Percentiles rank a stretch among this genome's conserved stretches.
These are phyloP conservation scores for Plasmodium vinckei DNA, from an alignment of 169 alveolate genomes.

Conservation along the genomic window DNA sequence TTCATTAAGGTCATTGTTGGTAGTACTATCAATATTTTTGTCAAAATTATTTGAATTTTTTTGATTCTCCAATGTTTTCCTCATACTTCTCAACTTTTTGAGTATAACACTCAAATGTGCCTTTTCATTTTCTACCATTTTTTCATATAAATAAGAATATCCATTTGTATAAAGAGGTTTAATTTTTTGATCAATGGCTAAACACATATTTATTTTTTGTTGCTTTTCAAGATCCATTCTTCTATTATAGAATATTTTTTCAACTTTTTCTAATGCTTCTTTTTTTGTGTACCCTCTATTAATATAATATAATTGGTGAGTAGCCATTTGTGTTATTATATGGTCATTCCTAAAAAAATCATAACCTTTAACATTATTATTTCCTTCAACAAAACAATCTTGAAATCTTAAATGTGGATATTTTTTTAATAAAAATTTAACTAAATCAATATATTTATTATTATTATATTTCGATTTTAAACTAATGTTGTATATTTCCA, in stretches of 20 bases:
- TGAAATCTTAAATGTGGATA: slow-evolving; percentile 90
- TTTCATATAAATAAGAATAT: slow-evolving; percentile 72
- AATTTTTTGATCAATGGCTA: slow-evolving; percentile 80
- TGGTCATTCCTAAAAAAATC: slow-evolving; percentile 73
- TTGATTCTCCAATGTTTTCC: slow-evolving; percentile 26
- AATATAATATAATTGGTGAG: slow-evolving; percentile 74
- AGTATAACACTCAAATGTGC: slow-evolving; percentile 47
- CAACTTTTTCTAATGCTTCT: slow-evolving; percentile 85
- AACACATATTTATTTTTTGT: slow-evolving; percentile 83
- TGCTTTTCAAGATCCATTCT: slow-evolving; percentile 83
- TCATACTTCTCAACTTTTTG: slow-evolving; percentile 46
- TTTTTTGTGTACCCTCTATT: slow-evolving; percentile 81
- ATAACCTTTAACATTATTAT: slow-evolving; percentile 86
- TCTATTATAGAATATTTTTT: slow-evolving; percentile 80
- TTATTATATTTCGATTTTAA: slow-evolving; percentile 78
- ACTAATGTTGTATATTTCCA: slow-evolving; percentile 83
- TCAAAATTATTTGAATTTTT: no score
- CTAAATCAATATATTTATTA: slow-evolving; percentile 82
- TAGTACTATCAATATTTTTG: no score
- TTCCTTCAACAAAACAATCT: slow-evolving; percentile 87
- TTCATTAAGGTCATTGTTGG: no score
- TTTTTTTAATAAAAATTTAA: slow-evolving; percentile 80
- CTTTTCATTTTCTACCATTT: slow-evolving; percentile 72
- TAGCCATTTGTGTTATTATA: slow-evolving; percentile 75
- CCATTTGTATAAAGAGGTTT: slow-evolving; percentile 84